A percentile compares a stretch with the other conserved stretches of the same genome.
These are phyloP conservation scores for Prunus armeniaca DNA, from an alignment of 306 rosid species.

Conservation along the genomic window DNA sequence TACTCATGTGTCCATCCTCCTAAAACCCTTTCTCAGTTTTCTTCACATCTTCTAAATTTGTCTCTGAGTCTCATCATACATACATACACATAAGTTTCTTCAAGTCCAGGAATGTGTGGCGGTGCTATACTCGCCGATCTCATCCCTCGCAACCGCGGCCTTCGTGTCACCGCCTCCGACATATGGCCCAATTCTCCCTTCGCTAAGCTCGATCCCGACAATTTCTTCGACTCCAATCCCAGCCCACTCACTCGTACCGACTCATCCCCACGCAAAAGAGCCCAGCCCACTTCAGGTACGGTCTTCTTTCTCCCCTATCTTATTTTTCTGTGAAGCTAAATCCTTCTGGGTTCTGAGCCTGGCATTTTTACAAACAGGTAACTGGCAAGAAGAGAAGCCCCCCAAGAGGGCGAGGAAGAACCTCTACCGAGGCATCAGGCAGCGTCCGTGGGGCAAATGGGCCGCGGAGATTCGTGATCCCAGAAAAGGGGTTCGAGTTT, in stretches of 20 bases:
- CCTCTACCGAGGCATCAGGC: conserved; percentile 85
- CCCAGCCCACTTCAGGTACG: conserved; percentile 46
- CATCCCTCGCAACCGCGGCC: conserved; percentile 56
- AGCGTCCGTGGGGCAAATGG: conserved; percentile 98
- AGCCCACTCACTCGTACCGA: neutral
- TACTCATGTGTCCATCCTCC: neutral
- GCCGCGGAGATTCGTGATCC: conserved; percentile 97
- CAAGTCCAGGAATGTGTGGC: conserved; percentile 60
- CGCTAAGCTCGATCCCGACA: conserved; percentile 21
- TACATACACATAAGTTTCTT: neutral
- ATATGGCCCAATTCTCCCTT: conserved; percentile 59
- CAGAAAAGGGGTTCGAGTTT: conserved; percentile 86
- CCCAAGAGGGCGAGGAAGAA: conserved; percentile 78
- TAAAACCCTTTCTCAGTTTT: neutral
- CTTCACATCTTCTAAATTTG: neutral
- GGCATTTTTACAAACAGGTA: conserved; percentile 31
- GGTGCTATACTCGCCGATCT: conserved; percentile 70
- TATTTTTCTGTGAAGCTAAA: neutral
- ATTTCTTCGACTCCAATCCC: conserved; percentile 22
- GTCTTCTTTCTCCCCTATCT: no score
- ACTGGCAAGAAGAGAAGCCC: conserved; percentile 49
- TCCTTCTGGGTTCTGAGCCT: neutral
- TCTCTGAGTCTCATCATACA: neutral
- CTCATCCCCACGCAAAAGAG: conserved; percentile 25
- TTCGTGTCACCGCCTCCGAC: conserved; percentile 41